Evolutionary conservation across 148 eudicot genomes (phyloP), one percentile per base, ranked within the genome.

Genomic region (Salicornia ramosissima): DNA sequence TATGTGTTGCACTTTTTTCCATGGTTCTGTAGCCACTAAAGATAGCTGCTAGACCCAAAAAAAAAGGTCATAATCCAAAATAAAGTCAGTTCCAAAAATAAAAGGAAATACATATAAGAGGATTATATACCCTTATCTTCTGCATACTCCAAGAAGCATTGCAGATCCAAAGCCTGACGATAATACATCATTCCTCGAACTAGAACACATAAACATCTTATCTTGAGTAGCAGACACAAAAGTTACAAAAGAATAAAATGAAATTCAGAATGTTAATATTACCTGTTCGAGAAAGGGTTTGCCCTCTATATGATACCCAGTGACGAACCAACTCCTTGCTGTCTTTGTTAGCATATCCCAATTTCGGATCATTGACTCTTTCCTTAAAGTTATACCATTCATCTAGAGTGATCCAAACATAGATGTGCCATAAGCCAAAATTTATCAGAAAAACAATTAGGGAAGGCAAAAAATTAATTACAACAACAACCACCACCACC

Each of bases 101-200:
- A 40, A 59, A 64, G 52, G 43, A 57, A 53, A 22, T 10, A 42
- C 30, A 40, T 5, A n/a, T 21, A 21, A 50, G 65, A 49, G 57
- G 57, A 60, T 4, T 45, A 70, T 78, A 77, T 77, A 91, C 99
- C 97, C 71, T 70, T 65, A 76, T 91, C 91, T 45, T 77, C 85
- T 58, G 86, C 99, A 77, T 78, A 82, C 75, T 94, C 99, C 79
- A 88, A 79, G 74, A 94, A 91, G 83, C 87, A 89, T 67, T 94
- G 97, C 64, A 94, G 93, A 77, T 94, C 99, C 80, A 94, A 80
- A 63, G 97, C 92, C 79, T 85, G 82, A 67, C 85, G 88, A 78
- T 94, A 94, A 78, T 94, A 94, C 96, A 94, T 94, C 97, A 94
- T 94, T 73, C 99, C 99, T 80, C 99, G 86, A 67, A 94, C 99